A percentile compares a stretch with the other conserved stretches of the same genome.
phyloP scores from a whole-genome alignment of 1,284 basidiomycete species.

The Heliocybe sulcata region DNA sequence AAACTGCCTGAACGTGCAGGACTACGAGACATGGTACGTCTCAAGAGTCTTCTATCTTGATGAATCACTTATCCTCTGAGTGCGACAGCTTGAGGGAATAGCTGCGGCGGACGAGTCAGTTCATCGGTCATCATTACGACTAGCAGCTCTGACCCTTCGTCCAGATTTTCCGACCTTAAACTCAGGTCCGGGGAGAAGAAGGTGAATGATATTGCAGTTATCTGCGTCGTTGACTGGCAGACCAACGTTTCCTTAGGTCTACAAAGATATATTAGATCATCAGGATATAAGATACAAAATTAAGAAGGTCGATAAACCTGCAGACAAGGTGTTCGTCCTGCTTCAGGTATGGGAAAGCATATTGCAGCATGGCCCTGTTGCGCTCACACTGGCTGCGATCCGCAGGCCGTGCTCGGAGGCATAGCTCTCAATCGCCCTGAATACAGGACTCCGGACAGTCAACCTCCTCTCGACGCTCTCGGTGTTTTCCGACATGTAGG shows the following conservation, averaged over 20 bases:
- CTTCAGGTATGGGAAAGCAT: constrained; percentile 46
- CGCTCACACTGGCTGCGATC: not conserved
- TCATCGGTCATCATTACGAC: not conserved
- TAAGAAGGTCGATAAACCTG: constrained; percentile 57
- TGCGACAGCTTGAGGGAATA: constrained; percentile 53
- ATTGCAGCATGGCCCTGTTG: constrained; percentile 1
- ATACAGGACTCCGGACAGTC: constrained; percentile 62
- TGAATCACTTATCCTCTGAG: constrained; percentile 1
- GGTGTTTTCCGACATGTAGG: constrained; percentile 59
- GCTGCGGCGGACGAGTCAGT: constrained; percentile 61
- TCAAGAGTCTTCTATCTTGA: constrained; percentile 1
- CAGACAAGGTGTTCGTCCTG: constrained; percentile 67
- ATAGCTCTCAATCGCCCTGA: constrained; percentile 60
- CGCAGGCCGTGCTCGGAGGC: constrained; percentile 69
- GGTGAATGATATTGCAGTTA: constrained; percentile 24
- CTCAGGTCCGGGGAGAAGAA: constrained; percentile 66
- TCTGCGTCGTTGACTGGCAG: not conserved
- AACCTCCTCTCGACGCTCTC: constrained; percentile 61
- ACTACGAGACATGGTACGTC: constrained; percentile 58
- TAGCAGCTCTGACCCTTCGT: constrained; percentile 3
- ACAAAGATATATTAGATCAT: constrained; percentile 60
- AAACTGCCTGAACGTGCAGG: constrained; percentile 44
- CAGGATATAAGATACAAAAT: constrained; percentile 66
- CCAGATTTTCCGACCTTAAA: constrained; percentile 58
- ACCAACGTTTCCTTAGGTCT: constrained; percentile 33